These are phyloP conservation scores for Apiotrichum laibachii DNA, from an alignment of 1,284 basidiomycete genomes.

Conservation along the genomic window DNA sequence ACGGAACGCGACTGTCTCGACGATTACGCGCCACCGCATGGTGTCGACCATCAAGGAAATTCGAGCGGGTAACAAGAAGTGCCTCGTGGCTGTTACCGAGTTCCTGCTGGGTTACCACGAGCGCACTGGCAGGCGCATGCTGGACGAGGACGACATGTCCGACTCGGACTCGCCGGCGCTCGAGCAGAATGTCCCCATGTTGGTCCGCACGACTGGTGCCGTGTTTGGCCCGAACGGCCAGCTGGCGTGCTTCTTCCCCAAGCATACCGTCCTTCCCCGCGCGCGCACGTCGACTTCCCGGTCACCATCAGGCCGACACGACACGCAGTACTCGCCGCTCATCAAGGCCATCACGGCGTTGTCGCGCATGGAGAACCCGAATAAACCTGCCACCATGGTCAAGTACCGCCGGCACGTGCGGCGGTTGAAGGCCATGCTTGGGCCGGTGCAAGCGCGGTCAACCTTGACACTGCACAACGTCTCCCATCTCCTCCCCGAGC, in stretches of 20 bases:
- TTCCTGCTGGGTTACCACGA: constrained; percentile 65
- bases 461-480: constrained; percentile 65
- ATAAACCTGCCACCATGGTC: constrained; percentile 20
- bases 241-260: constrained; percentile 79
- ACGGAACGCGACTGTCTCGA: constrained; percentile 72
- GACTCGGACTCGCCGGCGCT: constrained; percentile 39
- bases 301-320: constrained; percentile 34
- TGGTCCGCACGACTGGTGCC: constrained; percentile 46
- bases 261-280: constrained; percentile 42
- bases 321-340: constrained; percentile 31
- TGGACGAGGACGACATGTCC: constrained; percentile 46
- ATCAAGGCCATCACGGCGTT: constrained; percentile 44
- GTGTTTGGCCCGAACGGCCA: constrained; percentile 82
- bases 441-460: constrained; percentile 42
- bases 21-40: constrained; percentile 71
- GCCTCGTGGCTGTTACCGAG: constrained; percentile 73
- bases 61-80: constrained; percentile 67
- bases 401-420: constrained; percentile 17
- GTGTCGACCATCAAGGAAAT: constrained; percentile 70
- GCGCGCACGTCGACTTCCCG: constrained; percentile 35
- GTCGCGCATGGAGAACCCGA: constrained; percentile 38
- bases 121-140: constrained; percentile 33
- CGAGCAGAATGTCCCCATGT: constrained; percentile 41
- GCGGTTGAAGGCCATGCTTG: constrained; percentile 12
- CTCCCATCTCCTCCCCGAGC: constrained; percentile 56